Conservation (phyloP, 2,329 filamentous ascomycete genomes). For the Stemphylium vesicarium region DNA sequence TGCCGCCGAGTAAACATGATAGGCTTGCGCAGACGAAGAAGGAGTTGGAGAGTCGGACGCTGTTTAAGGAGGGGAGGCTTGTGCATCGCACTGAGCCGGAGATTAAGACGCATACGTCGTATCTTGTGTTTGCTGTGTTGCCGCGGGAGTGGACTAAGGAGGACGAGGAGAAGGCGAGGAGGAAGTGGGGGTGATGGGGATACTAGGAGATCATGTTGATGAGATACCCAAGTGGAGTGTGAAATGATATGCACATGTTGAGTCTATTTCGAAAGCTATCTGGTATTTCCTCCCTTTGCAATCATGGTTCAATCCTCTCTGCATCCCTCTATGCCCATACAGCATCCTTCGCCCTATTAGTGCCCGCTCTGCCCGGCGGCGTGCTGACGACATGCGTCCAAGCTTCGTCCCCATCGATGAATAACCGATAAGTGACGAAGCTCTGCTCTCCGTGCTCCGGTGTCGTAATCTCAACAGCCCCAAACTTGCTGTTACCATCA, state of each 20-base stretch:
- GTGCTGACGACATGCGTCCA: constrained; percentile 68
- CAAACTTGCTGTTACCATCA: constrained; percentile 87
- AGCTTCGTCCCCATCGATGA: constrained; percentile 77
- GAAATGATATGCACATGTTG: too few species aligned
- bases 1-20: constrained; percentile 42
- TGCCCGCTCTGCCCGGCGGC: constrained; percentile 50
- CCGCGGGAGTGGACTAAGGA: constrained; percentile 85
- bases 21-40: constrained; percentile 35
- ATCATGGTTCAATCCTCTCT: neutral
- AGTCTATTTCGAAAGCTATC: too few species aligned
- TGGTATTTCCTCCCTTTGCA: neutral
- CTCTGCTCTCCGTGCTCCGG: constrained; percentile 69
- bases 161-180: constrained; percentile 73
- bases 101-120: constrained; percentile 95
- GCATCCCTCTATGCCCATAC: constrained; percentile 49
- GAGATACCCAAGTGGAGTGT: too few species aligned
- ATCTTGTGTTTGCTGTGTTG: constrained; percentile 89
- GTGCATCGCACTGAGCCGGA: constrained; percentile 84
- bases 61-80: constrained; percentile 77
- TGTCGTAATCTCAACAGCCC: constrained; percentile 77
- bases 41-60: constrained; percentile 40
- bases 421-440: constrained; percentile 79
- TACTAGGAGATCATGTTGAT: too few species aligned
- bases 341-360: constrained; percentile 53
- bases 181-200: constrained; percentile 36